Evolutionary conservation across 192 early-diverging fungal genomes (phyloP).

Genomic region (Radiomyces spectabilis): DNA sequence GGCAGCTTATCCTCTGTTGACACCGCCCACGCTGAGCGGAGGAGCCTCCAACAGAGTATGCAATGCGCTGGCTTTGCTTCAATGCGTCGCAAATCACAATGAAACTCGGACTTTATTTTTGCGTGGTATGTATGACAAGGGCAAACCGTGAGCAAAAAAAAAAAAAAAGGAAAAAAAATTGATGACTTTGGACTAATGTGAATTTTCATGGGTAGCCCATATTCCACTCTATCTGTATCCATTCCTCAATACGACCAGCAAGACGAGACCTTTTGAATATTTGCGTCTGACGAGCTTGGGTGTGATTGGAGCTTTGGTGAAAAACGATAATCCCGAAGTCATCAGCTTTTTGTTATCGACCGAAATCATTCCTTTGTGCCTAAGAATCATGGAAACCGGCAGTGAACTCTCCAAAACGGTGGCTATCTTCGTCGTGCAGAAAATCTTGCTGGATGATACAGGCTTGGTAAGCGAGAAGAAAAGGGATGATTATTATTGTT

Average conservation of each 20-base stretch:
- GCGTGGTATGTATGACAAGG: too few relatives aligned
- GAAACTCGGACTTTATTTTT: slow-evolving; percentile 83
- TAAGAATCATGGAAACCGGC: slow-evolving; percentile 99
- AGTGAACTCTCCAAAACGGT: slow-evolving; percentile 96
- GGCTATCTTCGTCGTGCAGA: slow-evolving; percentile 98
- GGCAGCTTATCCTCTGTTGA: slow-evolving; percentile 86
- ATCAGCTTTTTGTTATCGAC: slow-evolving; percentile 93
- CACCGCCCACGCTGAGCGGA: slow-evolving; percentile 79
- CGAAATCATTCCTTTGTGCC: slow-evolving; percentile 96
- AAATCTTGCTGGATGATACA: slow-evolving; percentile 90
- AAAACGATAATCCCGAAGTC: slow-evolving; percentile 95
- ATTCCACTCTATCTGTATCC: slow-evolving; percentile 96
- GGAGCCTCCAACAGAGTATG: slow-evolving; percentile 93
- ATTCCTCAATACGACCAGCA: slow-evolving; percentile 93
- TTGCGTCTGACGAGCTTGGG: slow-evolving; percentile 88
- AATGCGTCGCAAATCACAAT: slow-evolving; percentile 92
- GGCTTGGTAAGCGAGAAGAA: slow-evolving; percentile 62
- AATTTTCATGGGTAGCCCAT: slow-evolving; percentile 59
- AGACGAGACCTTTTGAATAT: slow-evolving; percentile 94
- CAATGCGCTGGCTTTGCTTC: slow-evolving; percentile 90
- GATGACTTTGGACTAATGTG: too few relatives aligned
- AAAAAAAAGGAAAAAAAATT: too few relatives aligned
- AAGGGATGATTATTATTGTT: too few relatives aligned
- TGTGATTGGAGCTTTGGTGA: slow-evolving; percentile 95
- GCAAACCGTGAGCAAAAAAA: too few relatives aligned